Base-by-base conservation (phyloP, 2,329 filamentous ascomycete species). In the Knufia fluminis region DNA sequence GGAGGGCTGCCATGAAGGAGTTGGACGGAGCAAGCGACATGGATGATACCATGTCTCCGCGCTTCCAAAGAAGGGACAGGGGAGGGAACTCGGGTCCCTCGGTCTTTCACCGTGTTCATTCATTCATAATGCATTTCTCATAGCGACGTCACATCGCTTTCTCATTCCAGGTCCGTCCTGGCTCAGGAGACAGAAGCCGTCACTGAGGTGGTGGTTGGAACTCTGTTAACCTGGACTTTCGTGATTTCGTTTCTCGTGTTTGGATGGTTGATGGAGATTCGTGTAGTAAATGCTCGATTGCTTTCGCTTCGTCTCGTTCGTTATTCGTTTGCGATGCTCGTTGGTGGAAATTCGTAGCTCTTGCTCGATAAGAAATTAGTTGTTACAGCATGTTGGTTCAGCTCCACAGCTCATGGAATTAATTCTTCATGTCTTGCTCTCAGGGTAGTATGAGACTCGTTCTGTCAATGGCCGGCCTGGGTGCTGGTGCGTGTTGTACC, bases 41-140 rank as follows among this genome's bases (percentile, higher is more conserved):
- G 12, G 8, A 4, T 17, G 22, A 17, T n/a, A n/a, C n/a, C n/a
- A 48, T 40, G 31, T 28, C 46, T 40, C 52, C 52, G 53, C 36
- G 49, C 57, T 55, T 54, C 52, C 54, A 52, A 54, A 59, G 58
- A 56, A 59, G 58, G 57, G 57, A 46, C 58, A 57, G 51, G 56
- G 57, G 26, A 59, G 57, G 57, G 58, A 59, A 58, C 54, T 55
- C 52, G 41, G 26, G 50, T 58, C 52, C 57, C 57, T 58, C 57
- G 51, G 52, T 53, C 20, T 46, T n/a, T 53, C 52, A 43, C 28
- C 52, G 41, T 42, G 42, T 28, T 28, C 6, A 28, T 39, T 41
- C 4, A 20, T 28, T 24, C 45, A 48, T 31, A 48, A 26, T 14
- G 45, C 45, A 48, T 48, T 26, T 48, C 45, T 48, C 45, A 48